phyloP scores from a whole-genome alignment of 129 eudicot genomes.

The Saussurea involucrata region DNA sequence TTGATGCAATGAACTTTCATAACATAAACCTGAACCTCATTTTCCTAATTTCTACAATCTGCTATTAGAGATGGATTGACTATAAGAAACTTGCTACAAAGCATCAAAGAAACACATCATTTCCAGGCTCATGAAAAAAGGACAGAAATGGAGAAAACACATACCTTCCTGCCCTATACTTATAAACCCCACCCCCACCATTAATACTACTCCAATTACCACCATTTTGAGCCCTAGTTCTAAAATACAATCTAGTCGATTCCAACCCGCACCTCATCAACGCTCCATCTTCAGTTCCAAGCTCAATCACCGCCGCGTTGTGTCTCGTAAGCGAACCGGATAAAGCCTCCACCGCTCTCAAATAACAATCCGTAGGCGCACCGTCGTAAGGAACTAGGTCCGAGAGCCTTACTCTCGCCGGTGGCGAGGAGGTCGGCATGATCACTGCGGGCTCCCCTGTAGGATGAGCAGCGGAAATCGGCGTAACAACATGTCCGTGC shows the following conservation, averaged over 20 bases:
- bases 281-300: constrained; percentile 63
- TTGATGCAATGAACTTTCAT: not conserved
- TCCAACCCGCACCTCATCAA: constrained; percentile 83
- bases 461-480: constrained; percentile 27
- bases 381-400: constrained; percentile 79
- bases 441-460: constrained; percentile 23
- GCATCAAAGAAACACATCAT: not conserved
- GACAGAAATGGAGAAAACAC: not conserved
- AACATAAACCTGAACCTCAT: not conserved
- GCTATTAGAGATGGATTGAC: not conserved
- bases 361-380: constrained; percentile 46
- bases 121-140: not conserved
- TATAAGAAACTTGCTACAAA: not conserved
- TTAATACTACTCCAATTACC: constrained; percentile 33
- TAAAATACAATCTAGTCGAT: constrained; percentile 60
- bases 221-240: constrained; percentile 39
- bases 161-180: constrained; percentile 89
- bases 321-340: constrained; percentile 68
- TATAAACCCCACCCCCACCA: constrained; percentile 54
- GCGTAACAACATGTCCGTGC: constrained; percentile 31
- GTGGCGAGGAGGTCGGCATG: constrained; percentile 14
- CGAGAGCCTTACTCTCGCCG: constrained; percentile 52
- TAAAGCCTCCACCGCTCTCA: constrained; percentile 72
- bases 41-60: not conserved
- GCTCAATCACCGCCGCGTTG: constrained; percentile 79